Conservation (phyloP, 2,329 filamentous ascomycete genomes). For the Capronia americana region DNA sequence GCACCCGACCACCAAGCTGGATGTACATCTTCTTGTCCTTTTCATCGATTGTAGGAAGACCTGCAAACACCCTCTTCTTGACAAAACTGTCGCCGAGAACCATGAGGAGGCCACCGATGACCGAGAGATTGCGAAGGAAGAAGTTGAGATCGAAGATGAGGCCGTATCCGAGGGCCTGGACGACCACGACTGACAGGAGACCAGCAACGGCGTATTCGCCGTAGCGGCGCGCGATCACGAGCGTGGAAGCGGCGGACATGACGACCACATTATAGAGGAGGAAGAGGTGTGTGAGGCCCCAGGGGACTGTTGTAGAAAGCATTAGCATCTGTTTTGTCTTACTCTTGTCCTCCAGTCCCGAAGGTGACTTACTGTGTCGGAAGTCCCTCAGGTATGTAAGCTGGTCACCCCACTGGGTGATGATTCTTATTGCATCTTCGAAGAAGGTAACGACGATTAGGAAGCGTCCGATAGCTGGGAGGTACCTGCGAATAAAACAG, state of each 20-base stretch:
- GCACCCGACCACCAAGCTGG: slow-evolving; percentile 91
- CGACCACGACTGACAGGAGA: slow-evolving; percentile 86
- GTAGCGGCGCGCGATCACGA: slow-evolving; percentile 91
- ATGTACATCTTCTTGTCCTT: slow-evolving; percentile 99
- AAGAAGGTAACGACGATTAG: slow-evolving; percentile 98
- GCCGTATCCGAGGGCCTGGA: slow-evolving; percentile 94
- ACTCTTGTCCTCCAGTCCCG: slow-evolving; percentile 11
- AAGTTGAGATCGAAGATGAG: slow-evolving; percentile 99
- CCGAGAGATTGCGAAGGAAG: slow-evolving; percentile 97
- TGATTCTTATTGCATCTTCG: slow-evolving; percentile 92
- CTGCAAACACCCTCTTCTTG: slow-evolving; percentile 96
- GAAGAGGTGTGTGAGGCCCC: slow-evolving; percentile 88
- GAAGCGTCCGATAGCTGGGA: slow-evolving; percentile 94
- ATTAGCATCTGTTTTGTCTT: slow-evolving; percentile 21
- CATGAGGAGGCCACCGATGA: slow-evolving; percentile 97
- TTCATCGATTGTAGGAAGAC: slow-evolving; percentile 91
- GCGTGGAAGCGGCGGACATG: slow-evolving; percentile 79
- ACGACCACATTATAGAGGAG: slow-evolving; percentile 86
- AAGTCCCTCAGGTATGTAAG: slow-evolving; percentile 91
- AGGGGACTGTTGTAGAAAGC: slow-evolving; percentile 69
- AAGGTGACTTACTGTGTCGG: slow-evolving; percentile 40
- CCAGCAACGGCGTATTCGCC: slow-evolving; percentile 91
- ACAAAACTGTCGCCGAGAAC: slow-evolving; percentile 98
- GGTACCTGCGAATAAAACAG: slow-evolving; percentile 67
- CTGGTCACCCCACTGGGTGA: slow-evolving; percentile 98